Percentiles rank a stretch among this genome's conserved stretches.
Conservation (phyloP, 208 protist genomes). For the Leishmania gerbilli region DNA sequence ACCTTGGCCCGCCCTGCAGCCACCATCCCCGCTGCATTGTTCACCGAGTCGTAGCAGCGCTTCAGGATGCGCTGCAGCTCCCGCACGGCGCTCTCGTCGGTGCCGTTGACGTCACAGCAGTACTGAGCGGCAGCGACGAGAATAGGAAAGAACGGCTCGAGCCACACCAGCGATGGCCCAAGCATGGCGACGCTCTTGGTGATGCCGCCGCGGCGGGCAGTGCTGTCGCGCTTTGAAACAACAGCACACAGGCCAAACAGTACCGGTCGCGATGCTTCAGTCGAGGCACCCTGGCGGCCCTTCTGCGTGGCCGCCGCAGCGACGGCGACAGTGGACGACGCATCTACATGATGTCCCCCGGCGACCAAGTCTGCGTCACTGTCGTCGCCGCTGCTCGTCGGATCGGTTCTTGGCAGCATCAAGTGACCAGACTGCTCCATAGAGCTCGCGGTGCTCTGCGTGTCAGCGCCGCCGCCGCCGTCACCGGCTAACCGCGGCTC, state of each 20-base stretch:
- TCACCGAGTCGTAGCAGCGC: constrained; percentile 60
- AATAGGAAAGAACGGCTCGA: constrained; percentile 75
- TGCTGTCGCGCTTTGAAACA: constrained; percentile 63
- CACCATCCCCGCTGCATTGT: constrained; percentile 31
- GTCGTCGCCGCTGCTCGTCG: constrained; percentile 14
- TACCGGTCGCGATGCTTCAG: constrained; percentile 3
- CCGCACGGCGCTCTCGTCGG: constrained; percentile 44
- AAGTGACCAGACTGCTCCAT: constrained; percentile 15
- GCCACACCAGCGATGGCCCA: constrained; percentile 64
- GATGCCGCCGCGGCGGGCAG: constrained; percentile 66
- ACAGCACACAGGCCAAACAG: constrained; percentile 79
- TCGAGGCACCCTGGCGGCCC: background rate
- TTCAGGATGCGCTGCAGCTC: constrained; percentile 59
- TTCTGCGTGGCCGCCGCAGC: background rate
- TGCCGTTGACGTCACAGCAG: constrained; percentile 69
- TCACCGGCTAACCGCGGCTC: background rate
- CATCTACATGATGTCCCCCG: background rate
- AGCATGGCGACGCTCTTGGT: constrained; percentile 82
- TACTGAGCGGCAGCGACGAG: constrained; percentile 68
- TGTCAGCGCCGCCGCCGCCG: constrained; percentile 6
- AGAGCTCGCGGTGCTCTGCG: background rate
- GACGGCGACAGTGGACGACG: background rate
- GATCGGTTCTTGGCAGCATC: constrained; percentile 14
- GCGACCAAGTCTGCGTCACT: background rate
- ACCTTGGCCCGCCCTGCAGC: constrained; percentile 27